Percentiles rank a stretch among this genome's conserved stretches.
Evolutionary conservation across 1,284 basidiomycete genomes (phyloP).

Genomic region (Entoloma clypeatum): DNA sequence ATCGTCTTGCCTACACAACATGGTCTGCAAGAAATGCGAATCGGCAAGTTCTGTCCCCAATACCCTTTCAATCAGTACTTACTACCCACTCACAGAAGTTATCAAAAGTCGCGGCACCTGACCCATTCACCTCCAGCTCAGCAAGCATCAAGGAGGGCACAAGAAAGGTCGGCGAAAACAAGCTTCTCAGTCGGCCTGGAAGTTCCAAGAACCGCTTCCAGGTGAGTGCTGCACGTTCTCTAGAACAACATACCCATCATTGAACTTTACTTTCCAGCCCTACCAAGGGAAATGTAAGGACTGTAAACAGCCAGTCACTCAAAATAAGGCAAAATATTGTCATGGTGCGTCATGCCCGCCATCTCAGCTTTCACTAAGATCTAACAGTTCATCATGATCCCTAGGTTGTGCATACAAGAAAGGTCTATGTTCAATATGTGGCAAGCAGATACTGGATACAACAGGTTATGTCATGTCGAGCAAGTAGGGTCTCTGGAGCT

Average conservation of each 20-base stretch:
- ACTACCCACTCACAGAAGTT: slow-evolving; percentile 56
- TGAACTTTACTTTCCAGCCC: slow-evolving; percentile 45
- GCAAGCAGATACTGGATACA: slow-evolving; percentile 78
- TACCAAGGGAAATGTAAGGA: slow-evolving; percentile 82
- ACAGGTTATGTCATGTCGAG: slow-evolving; percentile 78
- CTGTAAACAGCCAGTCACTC: slow-evolving; percentile 75
- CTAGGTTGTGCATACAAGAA: slow-evolving; percentile 83
- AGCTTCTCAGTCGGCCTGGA: slow-evolving; percentile 62
- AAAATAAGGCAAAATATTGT: slow-evolving; percentile 82
- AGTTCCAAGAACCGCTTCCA: slow-evolving; percentile 71
- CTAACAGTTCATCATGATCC: slow-evolving; percentile 13
- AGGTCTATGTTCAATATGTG: slow-evolving; percentile 79
- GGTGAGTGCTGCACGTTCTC: slow-evolving; percentile 36
- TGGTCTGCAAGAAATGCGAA: slow-evolving; percentile 77
- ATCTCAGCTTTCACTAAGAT: slow-evolving; percentile 8
- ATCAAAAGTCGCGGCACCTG: slow-evolving; percentile 76
- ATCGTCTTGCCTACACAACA: slow-evolving; percentile 36
- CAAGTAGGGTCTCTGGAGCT: no score
- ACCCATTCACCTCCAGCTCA: slow-evolving; percentile 72
- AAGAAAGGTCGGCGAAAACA: slow-evolving; percentile 80
- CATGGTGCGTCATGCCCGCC: slow-evolving; percentile 51
- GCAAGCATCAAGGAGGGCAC: slow-evolving; percentile 72
- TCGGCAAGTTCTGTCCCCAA: slow-evolving; percentile 40
- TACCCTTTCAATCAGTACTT: slow-evolving; percentile 10
- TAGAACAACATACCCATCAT: slow-evolving; percentile 14